phyloP scores from a whole-genome alignment of 2,329 filamentous ascomycete species.

The Curvularia verruculosa region DNA sequence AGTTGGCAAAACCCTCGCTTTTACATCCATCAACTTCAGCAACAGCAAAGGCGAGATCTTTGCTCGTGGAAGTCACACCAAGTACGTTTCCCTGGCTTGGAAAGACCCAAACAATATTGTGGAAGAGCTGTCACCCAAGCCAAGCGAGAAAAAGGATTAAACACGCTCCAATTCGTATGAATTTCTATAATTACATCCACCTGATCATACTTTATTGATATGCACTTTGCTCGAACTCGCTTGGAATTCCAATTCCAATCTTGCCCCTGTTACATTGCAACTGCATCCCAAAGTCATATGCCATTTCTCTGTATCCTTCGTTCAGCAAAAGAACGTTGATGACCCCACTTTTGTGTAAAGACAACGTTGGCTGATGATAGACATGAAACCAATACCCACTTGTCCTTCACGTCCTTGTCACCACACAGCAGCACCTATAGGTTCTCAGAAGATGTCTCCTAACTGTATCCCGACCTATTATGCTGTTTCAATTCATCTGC shows the following conservation, averaged over 20 bases:
- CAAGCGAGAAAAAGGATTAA: slow-evolving; percentile 31
- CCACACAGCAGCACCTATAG: background rate
- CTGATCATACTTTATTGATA: background rate
- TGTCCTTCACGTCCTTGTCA: background rate
- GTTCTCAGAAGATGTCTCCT: slow-evolving; percentile 15
- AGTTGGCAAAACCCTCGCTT: slow-evolving; percentile 71
- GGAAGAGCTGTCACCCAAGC: slow-evolving; percentile 59
- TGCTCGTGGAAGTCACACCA: slow-evolving; percentile 71
- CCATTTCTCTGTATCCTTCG: background rate
- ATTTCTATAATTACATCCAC: background rate
- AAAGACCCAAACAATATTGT: slow-evolving; percentile 67
- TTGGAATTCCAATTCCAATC: background rate
- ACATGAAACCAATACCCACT: background rate
- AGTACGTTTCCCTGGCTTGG: slow-evolving; percentile 67
- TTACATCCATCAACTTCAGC: slow-evolving; percentile 66
- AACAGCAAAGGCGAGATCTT: slow-evolving; percentile 66
- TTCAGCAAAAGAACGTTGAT: background rate
- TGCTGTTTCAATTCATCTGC: slow-evolving; percentile 21
- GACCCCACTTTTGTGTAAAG: background rate
- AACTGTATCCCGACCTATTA: background rate
- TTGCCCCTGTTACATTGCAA: background rate
- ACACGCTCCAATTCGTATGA: background rate
- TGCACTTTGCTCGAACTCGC: background rate
- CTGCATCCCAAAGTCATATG: background rate
- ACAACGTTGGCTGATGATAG: background rate